Evolutionary conservation across 2,329 filamentous ascomycete genomes (phyloP).

Genomic region (Chalaropsis ovoidea): DNA sequence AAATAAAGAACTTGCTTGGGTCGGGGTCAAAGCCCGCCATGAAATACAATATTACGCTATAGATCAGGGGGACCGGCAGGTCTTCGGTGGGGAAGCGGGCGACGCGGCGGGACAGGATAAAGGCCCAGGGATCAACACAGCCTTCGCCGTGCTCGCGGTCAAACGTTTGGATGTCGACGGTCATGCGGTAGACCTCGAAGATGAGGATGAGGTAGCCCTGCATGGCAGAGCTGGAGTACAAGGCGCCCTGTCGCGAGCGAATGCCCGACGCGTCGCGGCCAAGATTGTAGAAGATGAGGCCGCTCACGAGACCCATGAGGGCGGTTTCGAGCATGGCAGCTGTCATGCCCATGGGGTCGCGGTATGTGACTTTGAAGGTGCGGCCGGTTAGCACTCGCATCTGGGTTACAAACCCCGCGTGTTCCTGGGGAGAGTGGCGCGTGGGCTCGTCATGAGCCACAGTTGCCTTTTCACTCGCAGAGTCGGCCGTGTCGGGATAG

Average conservation of each 20-base stretch:
- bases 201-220: slow-evolving; percentile 68
- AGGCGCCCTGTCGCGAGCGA: slow-evolving; percentile 58
- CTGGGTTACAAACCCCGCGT: slow-evolving; percentile 52
- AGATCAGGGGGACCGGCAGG: slow-evolving; percentile 60
- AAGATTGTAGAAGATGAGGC: slow-evolving; percentile 61
- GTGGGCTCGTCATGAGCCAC: slow-evolving; percentile 21
- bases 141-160: slow-evolving; percentile 66
- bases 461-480: not conserved
- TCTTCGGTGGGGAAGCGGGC: slow-evolving; percentile 62
- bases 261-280: slow-evolving; percentile 59
- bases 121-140: slow-evolving; percentile 59
- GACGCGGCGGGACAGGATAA: slow-evolving; percentile 58
- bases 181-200: slow-evolving; percentile 66
- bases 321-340: slow-evolving; percentile 60
- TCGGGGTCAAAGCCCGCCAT: slow-evolving; percentile 63
- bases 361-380: slow-evolving; percentile 59
- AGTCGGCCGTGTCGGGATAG: slow-evolving; percentile 15
- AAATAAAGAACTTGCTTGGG: slow-evolving; percentile 57
- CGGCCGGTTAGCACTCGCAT: slow-evolving; percentile 55
- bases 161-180: slow-evolving; percentile 63
- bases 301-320: slow-evolving; percentile 59
- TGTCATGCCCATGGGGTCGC: slow-evolving; percentile 67
- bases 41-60: slow-evolving; percentile 63
- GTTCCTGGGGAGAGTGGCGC: slow-evolving; percentile 31
- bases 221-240: slow-evolving; percentile 61